Base-by-base conservation (phyloP, 805 yeast genomes). In the Candida vaughaniae region DNA sequence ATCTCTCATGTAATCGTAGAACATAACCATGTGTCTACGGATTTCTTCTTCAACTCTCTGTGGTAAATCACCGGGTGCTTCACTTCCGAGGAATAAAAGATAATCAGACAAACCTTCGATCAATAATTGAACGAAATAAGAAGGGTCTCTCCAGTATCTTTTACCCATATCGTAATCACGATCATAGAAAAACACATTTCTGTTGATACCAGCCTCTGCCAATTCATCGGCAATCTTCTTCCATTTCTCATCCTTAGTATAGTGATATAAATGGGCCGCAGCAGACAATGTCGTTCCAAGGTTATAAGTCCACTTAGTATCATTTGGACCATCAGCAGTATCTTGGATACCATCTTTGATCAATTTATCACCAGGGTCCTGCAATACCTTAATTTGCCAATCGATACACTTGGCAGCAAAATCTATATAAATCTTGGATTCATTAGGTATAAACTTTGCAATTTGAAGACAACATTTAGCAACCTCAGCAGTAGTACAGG, bases 41-140 rank as follows among this genome's bases (percentile, higher is more conserved):
- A 77, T 59, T 49, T 78, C 82, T 15, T 54, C 61, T 23, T 60
- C 60, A 49, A 43, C 69, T 43, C 47, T 62, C 48, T 39, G 62
- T 5, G 61, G 53, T 62, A 64, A 55, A 20, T 52, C 69, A 20
- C 52, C 56, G 2, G 67, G 64, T 17, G 56, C 69, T 11, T 62
- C 67, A 16, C 56, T 47, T 16, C 75, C 80, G 35, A 77, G 65
- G 28, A 66, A 69, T 46, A 77, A 54, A 48, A 78, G 52, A 55
- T 77, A 82, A 53, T 82, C 87, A 4, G 85, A 83, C 33, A 80
- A 62, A 0, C 88, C 88, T 54, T 80, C 87, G 28, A 80, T 66
- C 33, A 82, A 60, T 45, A 82, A 64, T 53, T 81, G 88, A 37
- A 76, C 70, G 53, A 80, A 82, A 58, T 75, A 78, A 1, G 82